A percentile compares a stretch with the other conserved stretches of the same genome.
Conservation (phyloP, 306 rosid species). For the Phaseolus lunatus region DNA sequence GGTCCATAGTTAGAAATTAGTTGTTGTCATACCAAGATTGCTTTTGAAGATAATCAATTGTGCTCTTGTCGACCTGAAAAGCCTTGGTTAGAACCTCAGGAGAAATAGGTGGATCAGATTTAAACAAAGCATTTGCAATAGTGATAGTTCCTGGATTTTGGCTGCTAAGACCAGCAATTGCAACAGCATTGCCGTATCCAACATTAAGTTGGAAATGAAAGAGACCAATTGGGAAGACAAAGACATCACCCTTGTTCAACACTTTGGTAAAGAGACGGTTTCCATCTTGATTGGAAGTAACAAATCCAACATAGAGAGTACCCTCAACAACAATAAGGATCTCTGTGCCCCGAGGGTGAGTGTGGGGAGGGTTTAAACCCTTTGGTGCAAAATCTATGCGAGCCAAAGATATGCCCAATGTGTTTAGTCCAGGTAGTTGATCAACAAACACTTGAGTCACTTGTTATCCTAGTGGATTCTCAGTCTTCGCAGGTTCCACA, state of each 20-base stretch:
- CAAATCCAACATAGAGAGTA: background rate
- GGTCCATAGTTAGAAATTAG: background rate
- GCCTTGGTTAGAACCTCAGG: conserved; percentile 40
- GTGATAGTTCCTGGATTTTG: conserved; percentile 30
- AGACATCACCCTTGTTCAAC: too few relatives aligned
- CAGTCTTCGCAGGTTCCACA: conserved; percentile 29
- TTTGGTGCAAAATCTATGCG: too few relatives aligned
- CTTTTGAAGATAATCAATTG: conserved; percentile 35
- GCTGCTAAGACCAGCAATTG: conserved; percentile 26
- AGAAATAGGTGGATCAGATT: conserved; percentile 45
- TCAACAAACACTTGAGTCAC: conserved; percentile 3
- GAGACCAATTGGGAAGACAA: too few relatives aligned
- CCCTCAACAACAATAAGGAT: background rate
- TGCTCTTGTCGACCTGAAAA: conserved; percentile 42
- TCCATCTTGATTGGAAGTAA: background rate
- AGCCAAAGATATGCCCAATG: too few relatives aligned
- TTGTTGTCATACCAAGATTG: conserved; percentile 15
- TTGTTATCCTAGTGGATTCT: background rate
- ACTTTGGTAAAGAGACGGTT: too few relatives aligned
- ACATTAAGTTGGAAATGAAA: too few relatives aligned
- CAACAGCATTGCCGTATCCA: too few relatives aligned
- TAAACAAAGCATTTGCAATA: conserved; percentile 40
- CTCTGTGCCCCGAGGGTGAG: background rate
- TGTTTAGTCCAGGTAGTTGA: conserved; percentile 29
- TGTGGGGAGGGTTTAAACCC: too few relatives aligned